Evolutionary conservation across 2,329 filamentous ascomycete species (phyloP), one percentile per base, ranked within the genome.

Genomic region (Fusarium pseudonygamai): DNA sequence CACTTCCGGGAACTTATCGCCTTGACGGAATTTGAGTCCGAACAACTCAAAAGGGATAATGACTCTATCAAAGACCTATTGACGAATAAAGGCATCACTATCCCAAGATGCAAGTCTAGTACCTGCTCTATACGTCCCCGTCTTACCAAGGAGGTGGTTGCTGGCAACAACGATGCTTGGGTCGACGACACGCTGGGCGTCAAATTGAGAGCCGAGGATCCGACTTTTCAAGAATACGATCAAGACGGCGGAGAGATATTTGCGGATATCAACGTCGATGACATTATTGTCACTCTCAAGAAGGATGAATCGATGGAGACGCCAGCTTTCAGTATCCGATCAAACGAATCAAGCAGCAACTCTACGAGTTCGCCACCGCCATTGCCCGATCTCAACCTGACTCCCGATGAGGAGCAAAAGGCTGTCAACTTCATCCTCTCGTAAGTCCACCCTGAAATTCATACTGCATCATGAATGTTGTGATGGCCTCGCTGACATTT

Each of bases 361-460:
- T 34, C 52, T 22, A 63, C 67, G 9, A 74, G 74, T 60, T 74
- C 78, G 14, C 61, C 67, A 12, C 37, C 58, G 42, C 63, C 75
- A n/a, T 67, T 64, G 39, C 59, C 63, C 62, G 78, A 67, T 67
- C 37, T 76, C 18, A 79, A 78, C 52, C 78, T 82, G 65, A 82
- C 80, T 10, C 77, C 79, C 3, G 78, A 79, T 7, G 82, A 88
- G 73, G 85, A 84, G 37, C 83, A 85, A 46, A 79, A 81, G 47
- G 85, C 82, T 24, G 83, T 89, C 71, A 88, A 89, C 78, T 87
- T 89, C 60, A 87, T 89, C 64, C 80, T 89, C 28, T 83, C 85
- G 87, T 88, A 81, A 72, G 85, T 64, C 28, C 11, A 15, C 45
- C 15, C 32, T 28, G 10, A 80, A 72, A 85, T 62, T 26, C 11